These are phyloP conservation scores for Aspergillus tanneri DNA, from an alignment of 2,329 filamentous ascomycete genomes.

Conservation along the genomic window DNA sequence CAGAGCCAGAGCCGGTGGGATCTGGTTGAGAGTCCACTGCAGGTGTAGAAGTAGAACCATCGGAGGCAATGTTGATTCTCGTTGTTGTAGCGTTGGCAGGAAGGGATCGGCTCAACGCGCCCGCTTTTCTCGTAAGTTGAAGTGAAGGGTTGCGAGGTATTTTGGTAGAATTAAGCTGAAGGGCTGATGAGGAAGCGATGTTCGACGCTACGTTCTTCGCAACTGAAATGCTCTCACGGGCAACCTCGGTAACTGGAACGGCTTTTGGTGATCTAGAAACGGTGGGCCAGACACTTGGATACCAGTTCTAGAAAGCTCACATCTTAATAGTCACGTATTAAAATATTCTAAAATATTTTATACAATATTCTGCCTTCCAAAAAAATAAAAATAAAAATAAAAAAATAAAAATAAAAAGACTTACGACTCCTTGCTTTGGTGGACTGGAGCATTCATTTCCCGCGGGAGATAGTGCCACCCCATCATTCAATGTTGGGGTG, in stretches of 20 bases:
- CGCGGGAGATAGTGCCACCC: conserved; percentile 16
- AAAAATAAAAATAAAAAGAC: background rate
- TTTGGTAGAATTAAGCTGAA: conserved; percentile 27
- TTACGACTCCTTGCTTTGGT: conserved; percentile 23
- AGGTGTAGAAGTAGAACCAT: conserved; percentile 36
- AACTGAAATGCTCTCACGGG: conserved; percentile 50
- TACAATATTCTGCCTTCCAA: too few species aligned
- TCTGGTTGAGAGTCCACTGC: conserved; percentile 22
- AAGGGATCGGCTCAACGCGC: conserved; percentile 44
- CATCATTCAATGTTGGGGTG: conserved; percentile 27
- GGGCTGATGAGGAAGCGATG: conserved; percentile 32
- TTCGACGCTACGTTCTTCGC: conserved; percentile 40
- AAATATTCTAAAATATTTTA: too few species aligned
- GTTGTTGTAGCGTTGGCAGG: conserved; percentile 48
- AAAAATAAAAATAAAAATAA: background rate
- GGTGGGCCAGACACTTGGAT: conserved; percentile 47
- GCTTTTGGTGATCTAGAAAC: conserved; percentile 44
- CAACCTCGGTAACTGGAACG: conserved; percentile 50
- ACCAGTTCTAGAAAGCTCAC: conserved; percentile 40
- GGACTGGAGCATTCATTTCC: conserved; percentile 27
- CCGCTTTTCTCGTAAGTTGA: conserved; percentile 44
- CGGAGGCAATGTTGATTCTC: conserved; percentile 46
- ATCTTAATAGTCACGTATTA: conserved; percentile 14
- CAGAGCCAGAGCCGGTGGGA: conserved; percentile 11
- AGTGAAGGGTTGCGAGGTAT: conserved; percentile 37